These are phyloP conservation scores for Alternaria incomplexa DNA, from an alignment of 2,329 filamentous ascomycete genomes.

Conservation along the genomic window DNA sequence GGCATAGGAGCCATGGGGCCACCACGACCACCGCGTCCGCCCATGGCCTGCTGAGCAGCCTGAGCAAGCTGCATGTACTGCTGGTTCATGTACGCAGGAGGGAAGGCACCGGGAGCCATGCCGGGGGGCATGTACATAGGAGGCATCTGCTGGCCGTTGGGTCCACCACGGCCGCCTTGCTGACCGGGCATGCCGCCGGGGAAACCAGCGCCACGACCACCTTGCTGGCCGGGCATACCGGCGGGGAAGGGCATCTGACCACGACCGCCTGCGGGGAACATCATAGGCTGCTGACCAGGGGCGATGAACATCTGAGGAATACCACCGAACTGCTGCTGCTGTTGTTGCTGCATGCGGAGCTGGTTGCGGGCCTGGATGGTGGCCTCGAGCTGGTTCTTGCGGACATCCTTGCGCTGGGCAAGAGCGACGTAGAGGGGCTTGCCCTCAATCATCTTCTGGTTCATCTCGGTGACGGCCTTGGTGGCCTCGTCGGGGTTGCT, in stretches of 20 bases:
- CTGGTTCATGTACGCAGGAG: constrained; percentile 76
- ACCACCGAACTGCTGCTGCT: constrained; percentile 62
- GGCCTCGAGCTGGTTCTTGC: constrained; percentile 97
- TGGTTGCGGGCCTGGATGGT: constrained; percentile 99
- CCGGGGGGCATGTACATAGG: constrained; percentile 79
- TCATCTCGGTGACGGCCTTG: constrained; percentile 99
- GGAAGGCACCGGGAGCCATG: constrained; percentile 70
- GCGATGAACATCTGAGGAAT: constrained; percentile 86
- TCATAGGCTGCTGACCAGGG: constrained; percentile 74
- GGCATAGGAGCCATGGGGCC: constrained; percentile 68
- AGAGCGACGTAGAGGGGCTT: constrained; percentile 98
- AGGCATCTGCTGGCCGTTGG: constrained; percentile 77
- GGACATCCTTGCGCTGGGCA: constrained; percentile 98
- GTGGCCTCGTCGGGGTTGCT: constrained; percentile 98
- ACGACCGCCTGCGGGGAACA: constrained; percentile 64
- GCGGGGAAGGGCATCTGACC: constrained; percentile 68
- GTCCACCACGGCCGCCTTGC: constrained; percentile 85
- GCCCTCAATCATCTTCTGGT: constrained; percentile 96
- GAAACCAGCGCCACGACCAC: constrained; percentile 85
- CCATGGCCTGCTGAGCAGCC: constrained; percentile 65
- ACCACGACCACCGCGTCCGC: constrained; percentile 64
- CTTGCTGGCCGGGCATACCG: constrained; percentile 72
- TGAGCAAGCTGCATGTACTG: constrained; percentile 82
- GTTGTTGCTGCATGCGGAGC: constrained; percentile 96
- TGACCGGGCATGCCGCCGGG: constrained; percentile 79